Percentiles rank a stretch among this genome's conserved stretches.
Conservation (phyloP, 2,329 filamentous ascomycete species). For the Hypoxylon sp. region DNA sequence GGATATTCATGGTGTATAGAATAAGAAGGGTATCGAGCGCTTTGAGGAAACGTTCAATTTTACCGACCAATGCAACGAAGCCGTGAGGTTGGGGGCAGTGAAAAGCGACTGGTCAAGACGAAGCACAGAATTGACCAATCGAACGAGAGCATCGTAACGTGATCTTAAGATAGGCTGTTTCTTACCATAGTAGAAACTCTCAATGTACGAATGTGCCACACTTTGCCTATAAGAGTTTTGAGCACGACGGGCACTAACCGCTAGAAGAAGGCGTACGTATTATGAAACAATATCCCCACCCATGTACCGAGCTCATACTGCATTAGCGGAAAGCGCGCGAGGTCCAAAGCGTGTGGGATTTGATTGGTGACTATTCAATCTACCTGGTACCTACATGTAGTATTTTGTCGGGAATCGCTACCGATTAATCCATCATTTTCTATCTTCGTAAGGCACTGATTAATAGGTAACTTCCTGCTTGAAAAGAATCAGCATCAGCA, state of each 20-base stretch:
- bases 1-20: conserved; percentile 1
- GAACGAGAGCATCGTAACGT: conserved; percentile 27
- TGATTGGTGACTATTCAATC: conserved; percentile 23
- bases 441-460: not conserved
- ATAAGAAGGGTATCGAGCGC: conserved; percentile 6
- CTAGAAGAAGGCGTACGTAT: conserved; percentile 41
- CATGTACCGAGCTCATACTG: conserved; percentile 30
- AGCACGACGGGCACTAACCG: conserved; percentile 39
- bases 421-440: conserved; percentile 19
- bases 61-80: conserved; percentile 14
- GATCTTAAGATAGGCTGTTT: conserved; percentile 30
- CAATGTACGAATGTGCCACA: conserved; percentile 9
- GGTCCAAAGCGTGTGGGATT: conserved; percentile 9
- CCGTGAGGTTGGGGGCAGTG: conserved; percentile 5
- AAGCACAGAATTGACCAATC: conserved; percentile 42
- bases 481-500: conserved; percentile 12
- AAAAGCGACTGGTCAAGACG: conserved; percentile 28
- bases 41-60: conserved; percentile 11
- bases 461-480: conserved; percentile 1
- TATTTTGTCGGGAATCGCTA: conserved; percentile 34
- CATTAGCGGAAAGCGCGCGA: conserved; percentile 10
- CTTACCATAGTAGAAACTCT: conserved; percentile 8
- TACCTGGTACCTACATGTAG: too few species aligned
- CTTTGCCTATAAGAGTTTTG: conserved; percentile 32
- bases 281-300: conserved; percentile 40